Percentiles rank a stretch among this genome's conserved stretches.
phyloP scores from a whole-genome alignment of 169 alveolate species.

The Plasmodium fragile region DNA sequence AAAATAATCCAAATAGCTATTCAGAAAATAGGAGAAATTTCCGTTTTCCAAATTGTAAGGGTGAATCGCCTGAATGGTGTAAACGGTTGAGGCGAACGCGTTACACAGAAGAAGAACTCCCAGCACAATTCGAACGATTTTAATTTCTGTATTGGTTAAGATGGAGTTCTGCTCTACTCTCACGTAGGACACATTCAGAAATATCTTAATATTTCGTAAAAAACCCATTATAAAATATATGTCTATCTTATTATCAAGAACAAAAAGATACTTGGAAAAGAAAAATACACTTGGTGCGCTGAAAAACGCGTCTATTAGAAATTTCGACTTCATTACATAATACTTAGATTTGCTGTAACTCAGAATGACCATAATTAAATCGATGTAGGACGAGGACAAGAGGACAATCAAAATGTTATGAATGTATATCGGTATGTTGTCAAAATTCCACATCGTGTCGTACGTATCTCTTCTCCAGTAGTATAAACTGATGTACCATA shows the following conservation, averaged over 20 bases:
- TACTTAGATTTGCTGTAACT: constrained; percentile 53
- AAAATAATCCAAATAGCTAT: constrained; percentile 76
- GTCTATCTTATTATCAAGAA: constrained; percentile 46
- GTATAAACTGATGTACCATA: constrained; percentile 68
- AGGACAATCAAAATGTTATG: constrained; percentile 52
- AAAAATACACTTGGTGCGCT: constrained; percentile 68
- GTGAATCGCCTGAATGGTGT: constrained; percentile 70
- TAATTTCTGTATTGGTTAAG: constrained; percentile 67
- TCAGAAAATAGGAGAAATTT: constrained; percentile 29
- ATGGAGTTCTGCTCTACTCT: constrained; percentile 50
- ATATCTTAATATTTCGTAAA: constrained; percentile 50
- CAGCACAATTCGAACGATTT: constrained; percentile 54
- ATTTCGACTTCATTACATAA: constrained; percentile 62
- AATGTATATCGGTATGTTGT: constrained; percentile 56
- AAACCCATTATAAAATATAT: constrained; percentile 61
- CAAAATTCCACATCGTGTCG: constrained; percentile 43
- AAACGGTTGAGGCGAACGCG: constrained; percentile 67
- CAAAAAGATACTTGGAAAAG: constrained; percentile 56
- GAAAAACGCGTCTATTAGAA: constrained; percentile 63
- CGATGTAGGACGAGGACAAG: constrained; percentile 69
- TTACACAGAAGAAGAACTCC: constrained; percentile 71
- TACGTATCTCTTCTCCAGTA: constrained; percentile 74
- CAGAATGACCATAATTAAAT: constrained; percentile 52
- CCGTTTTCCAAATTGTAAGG: constrained; percentile 48
- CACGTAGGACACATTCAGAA: constrained; percentile 64